Percentiles rank a stretch among this genome's conserved stretches.
phyloP scores from a whole-genome alignment of 768 basidiomycete species.

The Nidularia pulvinata region DNA sequence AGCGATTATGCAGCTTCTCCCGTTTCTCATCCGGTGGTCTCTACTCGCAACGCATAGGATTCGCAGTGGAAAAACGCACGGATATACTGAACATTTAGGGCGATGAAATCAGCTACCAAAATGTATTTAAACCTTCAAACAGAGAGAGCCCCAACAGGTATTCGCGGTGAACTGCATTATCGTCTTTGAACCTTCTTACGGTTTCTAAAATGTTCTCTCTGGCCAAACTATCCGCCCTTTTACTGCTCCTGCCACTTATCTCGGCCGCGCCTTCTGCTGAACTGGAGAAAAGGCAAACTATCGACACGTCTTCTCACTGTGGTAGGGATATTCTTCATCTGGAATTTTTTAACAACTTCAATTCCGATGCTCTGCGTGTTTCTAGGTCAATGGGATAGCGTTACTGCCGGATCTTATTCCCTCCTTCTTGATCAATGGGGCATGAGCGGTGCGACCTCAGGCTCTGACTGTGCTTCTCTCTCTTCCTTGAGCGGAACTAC shows the following conservation, averaged over 20 bases:
- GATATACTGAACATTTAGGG: not conserved
- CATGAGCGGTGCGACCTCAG: conserved; percentile 34
- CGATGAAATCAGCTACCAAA: too few relatives aligned
- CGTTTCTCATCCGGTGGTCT: too few relatives aligned
- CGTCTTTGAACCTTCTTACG: not conserved
- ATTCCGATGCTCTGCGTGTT: not conserved
- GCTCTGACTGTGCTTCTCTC: conserved; percentile 51
- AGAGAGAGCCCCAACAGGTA: too few relatives aligned
- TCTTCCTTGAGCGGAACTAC: conserved; percentile 36
- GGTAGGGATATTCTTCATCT: conserved; percentile 14
- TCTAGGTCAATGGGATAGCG: conserved; percentile 51
- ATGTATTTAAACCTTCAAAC: too few relatives aligned
- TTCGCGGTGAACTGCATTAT: too few relatives aligned
- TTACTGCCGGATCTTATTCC: conserved; percentile 43
- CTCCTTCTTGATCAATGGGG: conserved; percentile 52
- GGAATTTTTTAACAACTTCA: not conserved
- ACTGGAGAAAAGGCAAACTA: conserved; percentile 19
- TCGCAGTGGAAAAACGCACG: not conserved
- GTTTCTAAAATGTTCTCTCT: conserved; percentile 11
- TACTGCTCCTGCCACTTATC: conserved; percentile 24
- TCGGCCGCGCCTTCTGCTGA: conserved; percentile 24
- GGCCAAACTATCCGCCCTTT: conserved; percentile 20
- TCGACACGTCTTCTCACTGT: conserved; percentile 37
- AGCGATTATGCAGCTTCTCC: too few relatives aligned
- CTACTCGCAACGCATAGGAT: too few relatives aligned